Percentiles rank a stretch among this genome's conserved stretches.
phyloP scores from a whole-genome alignment of 202 grass and related monocot species.

The Brachypodium distachyon region DNA sequence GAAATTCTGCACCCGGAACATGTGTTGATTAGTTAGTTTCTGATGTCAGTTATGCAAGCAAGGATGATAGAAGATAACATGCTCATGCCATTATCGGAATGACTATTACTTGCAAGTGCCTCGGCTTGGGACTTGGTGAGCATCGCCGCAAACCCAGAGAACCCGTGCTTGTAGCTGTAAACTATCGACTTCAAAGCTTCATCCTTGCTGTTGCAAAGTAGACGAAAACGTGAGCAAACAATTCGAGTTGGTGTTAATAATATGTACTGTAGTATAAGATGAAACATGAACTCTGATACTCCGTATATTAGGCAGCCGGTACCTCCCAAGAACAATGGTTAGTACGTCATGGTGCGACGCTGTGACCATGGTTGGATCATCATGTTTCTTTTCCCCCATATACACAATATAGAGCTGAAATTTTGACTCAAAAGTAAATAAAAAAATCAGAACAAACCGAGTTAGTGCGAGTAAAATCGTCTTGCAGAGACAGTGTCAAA shows the following conservation, averaged over 20 bases:
- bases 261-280: neutral
- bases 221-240: neutral
- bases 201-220: slow-evolving; percentile 17
- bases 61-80: neutral
- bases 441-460: neutral
- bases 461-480: neutral
- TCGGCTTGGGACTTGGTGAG: slow-evolving; percentile 29
- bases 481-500: too few species aligned
- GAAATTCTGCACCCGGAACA: neutral
- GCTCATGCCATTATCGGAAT: neutral
- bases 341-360: slow-evolving; percentile 2
- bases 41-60: neutral
- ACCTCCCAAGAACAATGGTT: slow-evolving; percentile 1
- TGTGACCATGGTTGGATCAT: neutral
- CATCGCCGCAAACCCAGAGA: slow-evolving; percentile 39
- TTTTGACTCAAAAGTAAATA: neutral
- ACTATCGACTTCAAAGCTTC: slow-evolving; percentile 16
- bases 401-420: slow-evolving; percentile 16
- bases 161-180: slow-evolving; percentile 39
- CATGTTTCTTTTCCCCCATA: slow-evolving; percentile 12
- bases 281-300: neutral
- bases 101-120: slow-evolving; percentile 3
- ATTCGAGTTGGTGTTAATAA: neutral
- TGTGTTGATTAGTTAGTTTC: neutral
- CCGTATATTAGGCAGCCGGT: too few species aligned